A percentile compares a stretch with the other conserved stretches of the same genome.
Evolutionary conservation across 805 yeast genomes (phyloP).

Genomic region (Metschnikowia rubicola): DNA sequence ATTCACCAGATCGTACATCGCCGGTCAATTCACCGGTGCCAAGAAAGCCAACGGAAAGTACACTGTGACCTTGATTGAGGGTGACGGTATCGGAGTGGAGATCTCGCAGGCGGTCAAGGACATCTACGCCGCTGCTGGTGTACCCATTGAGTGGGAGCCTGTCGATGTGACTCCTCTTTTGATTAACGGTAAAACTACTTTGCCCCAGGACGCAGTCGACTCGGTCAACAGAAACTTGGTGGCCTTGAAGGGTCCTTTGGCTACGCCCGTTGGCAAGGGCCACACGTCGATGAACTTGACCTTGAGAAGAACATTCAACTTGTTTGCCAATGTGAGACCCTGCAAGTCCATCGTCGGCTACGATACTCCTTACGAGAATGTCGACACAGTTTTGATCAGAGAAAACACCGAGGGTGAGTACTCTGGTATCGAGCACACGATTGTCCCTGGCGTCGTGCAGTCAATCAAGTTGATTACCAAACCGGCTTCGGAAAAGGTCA

Average conservation of each 20-base stretch:
- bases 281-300: constrained; percentile 97
- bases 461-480: constrained; percentile 95
- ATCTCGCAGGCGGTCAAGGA: constrained; percentile 91
- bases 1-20: constrained; percentile 47
- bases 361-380: constrained; percentile 85
- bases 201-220: constrained; percentile 88
- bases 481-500: constrained; percentile 93
- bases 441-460: constrained; percentile 98
- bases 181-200: constrained; percentile 87
- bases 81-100: constrained; percentile 97
- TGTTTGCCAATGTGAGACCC: constrained; percentile 97
- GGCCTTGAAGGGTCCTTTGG: constrained; percentile 97
- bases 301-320: constrained; percentile 91
- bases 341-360: constrained; percentile 91
- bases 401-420: constrained; percentile 99
- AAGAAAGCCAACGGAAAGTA: constrained; percentile 77
- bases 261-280: constrained; percentile 98
- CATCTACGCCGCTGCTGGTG: constrained; percentile 89
- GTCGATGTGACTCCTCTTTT: constrained; percentile 94
- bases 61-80: constrained; percentile 94
- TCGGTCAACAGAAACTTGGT: constrained; percentile 90
- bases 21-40: constrained; percentile 61
- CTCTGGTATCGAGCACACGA: constrained; percentile 97
- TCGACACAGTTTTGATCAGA: constrained; percentile 93
- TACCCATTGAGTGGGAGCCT: constrained; percentile 95